Conservation (phyloP, 1,284 basidiomycete species). For the Cryptococcus maquisensis region DNA sequence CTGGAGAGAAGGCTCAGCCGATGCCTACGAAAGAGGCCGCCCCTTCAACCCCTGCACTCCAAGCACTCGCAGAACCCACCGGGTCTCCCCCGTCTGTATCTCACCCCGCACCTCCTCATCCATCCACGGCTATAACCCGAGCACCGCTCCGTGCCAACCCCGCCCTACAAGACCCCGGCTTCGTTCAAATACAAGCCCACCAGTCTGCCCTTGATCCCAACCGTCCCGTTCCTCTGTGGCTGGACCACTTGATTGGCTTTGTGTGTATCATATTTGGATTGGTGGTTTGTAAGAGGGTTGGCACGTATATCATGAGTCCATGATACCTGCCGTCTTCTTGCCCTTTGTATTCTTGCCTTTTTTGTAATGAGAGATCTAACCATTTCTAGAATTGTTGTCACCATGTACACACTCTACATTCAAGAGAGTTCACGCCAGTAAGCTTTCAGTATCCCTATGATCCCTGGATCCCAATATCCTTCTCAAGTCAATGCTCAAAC, state of each 20-base stretch:
- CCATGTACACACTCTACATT: no score
- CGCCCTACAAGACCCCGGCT: neutral
- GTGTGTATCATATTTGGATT: neutral
- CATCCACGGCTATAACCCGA: neutral
- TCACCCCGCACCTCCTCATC: no score
- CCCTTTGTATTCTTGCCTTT: no score
- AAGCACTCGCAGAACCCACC: neutral
- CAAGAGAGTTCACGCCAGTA: no score
- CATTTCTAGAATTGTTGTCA: no score
- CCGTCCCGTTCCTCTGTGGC: neutral
- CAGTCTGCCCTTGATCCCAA: neutral
- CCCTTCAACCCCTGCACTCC: neutral
- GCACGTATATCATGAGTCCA: neutral
- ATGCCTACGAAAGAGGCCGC: neutral
- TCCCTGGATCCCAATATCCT: no score
- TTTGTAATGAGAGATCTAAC: no score
- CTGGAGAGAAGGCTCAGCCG: neutral
- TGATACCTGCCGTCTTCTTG: neutral
- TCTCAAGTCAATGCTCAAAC: neutral
- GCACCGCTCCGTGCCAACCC: neutral
- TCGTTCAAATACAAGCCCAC: neutral
- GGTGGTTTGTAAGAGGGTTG: neutral
- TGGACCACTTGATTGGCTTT: slow-evolving; percentile 1
- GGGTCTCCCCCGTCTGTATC: no score
- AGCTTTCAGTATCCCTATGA: no score